A percentile compares a stretch with the other conserved stretches of the same genome.
phyloP scores from a whole-genome alignment of 768 basidiomycete species.

The Podaxis carcinomalis region DNA sequence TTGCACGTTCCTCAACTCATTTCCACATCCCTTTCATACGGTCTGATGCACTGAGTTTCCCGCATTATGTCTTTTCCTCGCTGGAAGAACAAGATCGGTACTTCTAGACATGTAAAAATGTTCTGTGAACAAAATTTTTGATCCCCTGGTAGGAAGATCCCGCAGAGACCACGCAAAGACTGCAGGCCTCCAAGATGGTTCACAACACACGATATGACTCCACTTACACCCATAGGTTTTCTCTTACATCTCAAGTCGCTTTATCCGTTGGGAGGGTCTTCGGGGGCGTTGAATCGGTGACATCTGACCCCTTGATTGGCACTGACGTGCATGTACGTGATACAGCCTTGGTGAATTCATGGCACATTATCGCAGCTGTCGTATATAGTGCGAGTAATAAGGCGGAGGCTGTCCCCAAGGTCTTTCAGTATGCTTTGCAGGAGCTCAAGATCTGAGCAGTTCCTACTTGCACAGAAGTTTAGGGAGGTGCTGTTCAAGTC shows the following conservation, averaged over 20 bases:
- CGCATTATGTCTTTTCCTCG: too few relatives aligned
- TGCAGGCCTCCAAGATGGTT: background rate
- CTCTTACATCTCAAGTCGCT: background rate
- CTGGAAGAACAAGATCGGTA: too few relatives aligned
- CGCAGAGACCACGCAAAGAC: background rate
- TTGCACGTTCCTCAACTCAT: too few relatives aligned
- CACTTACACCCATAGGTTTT: slow-evolving; percentile 15
- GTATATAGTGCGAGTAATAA: slow-evolving; percentile 55
- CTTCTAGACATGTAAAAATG: too few relatives aligned
- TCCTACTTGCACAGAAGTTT: slow-evolving; percentile 46
- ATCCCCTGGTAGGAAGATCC: too few relatives aligned
- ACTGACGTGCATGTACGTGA: background rate
- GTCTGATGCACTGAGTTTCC: too few relatives aligned
- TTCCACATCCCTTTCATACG: too few relatives aligned
- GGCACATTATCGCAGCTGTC: slow-evolving; percentile 56
- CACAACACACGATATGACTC: background rate
- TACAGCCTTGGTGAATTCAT: slow-evolving; percentile 38
- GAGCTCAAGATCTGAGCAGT: slow-evolving; percentile 29
- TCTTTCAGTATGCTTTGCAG: slow-evolving; percentile 46
- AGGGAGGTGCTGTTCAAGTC: slow-evolving; percentile 62
- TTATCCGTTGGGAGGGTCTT: background rate
- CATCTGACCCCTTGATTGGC: background rate
- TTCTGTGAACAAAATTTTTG: too few relatives aligned
- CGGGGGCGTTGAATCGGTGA: background rate
- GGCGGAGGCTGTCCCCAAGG: slow-evolving; percentile 51